Conservation (phyloP, 768 basidiomycete species). For the Lactarius deliciosus region DNA sequence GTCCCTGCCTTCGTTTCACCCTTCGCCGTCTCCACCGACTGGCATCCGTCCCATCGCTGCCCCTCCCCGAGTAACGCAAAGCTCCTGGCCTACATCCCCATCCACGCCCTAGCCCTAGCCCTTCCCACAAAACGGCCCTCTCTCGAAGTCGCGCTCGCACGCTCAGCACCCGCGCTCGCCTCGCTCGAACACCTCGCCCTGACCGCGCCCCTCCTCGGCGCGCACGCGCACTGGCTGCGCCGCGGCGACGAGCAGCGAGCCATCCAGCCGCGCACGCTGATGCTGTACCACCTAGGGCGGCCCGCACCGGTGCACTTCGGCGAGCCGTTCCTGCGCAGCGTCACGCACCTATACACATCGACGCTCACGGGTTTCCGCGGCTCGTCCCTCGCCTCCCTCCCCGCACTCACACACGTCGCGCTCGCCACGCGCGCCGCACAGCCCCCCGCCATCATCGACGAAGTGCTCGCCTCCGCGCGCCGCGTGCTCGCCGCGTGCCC, state of each 20-base stretch:
- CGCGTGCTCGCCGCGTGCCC: slow-evolving; percentile 19
- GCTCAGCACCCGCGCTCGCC: slow-evolving; percentile 22
- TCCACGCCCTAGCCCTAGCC: slow-evolving; percentile 28
- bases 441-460: slow-evolving; percentile 9
- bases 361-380: slow-evolving; percentile 28
- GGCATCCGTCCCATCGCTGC: background rate
- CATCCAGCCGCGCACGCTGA: slow-evolving; percentile 27
- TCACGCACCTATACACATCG: slow-evolving; percentile 28
- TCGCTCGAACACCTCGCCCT: slow-evolving; percentile 25
- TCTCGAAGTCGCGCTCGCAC: slow-evolving; percentile 24
- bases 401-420: slow-evolving; percentile 25
- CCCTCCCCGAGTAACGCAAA: slow-evolving; percentile 5
- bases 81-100: slow-evolving; percentile 13
- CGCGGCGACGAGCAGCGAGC: background rate
- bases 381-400: slow-evolving; percentile 18
- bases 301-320: slow-evolving; percentile 27
- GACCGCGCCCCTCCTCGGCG: slow-evolving; percentile 28
- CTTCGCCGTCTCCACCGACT: slow-evolving; percentile 18
- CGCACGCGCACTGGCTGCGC: slow-evolving; percentile 30
- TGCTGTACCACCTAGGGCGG: slow-evolving; percentile 29
- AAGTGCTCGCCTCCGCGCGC: slow-evolving; percentile 1
- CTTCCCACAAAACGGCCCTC: slow-evolving; percentile 28
- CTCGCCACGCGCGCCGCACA: slow-evolving; percentile 27
- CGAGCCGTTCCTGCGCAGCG: slow-evolving; percentile 23
- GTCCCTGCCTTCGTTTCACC: slow-evolving; percentile 28